These are phyloP conservation scores for Boletus chippewaensis DNA, from an alignment of 1,284 basidiomycete species.

Conservation along the genomic window DNA sequence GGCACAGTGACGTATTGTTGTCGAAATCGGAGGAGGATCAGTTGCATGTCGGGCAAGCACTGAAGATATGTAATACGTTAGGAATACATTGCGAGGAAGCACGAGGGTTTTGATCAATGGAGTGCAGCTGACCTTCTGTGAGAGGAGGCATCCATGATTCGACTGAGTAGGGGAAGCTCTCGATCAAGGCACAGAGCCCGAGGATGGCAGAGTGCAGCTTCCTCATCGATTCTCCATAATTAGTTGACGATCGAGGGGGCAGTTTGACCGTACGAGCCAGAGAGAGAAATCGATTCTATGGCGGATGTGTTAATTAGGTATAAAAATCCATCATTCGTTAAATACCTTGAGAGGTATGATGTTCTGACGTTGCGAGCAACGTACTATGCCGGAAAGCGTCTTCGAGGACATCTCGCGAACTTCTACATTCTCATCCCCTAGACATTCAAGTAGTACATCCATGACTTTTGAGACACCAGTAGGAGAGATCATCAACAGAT, in stretches of 20 bases:
- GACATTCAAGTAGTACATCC: constrained; percentile 76
- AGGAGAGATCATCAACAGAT: constrained; percentile 71
- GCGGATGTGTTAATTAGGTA: constrained; percentile 1
- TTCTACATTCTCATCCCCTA: constrained; percentile 89
- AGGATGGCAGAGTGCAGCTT: constrained; percentile 86
- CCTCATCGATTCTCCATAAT: constrained; percentile 70
- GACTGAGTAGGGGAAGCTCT: constrained; percentile 74
- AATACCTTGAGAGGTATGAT: constrained; percentile 80
- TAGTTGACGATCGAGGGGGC: constrained; percentile 64
- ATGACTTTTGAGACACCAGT: constrained; percentile 63
- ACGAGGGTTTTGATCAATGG: background rate
- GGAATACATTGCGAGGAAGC: background rate
- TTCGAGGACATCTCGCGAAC: constrained; percentile 92
- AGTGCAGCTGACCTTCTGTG: constrained; percentile 52
- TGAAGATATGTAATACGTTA: constrained; percentile 31
- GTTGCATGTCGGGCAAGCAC: constrained; percentile 78
- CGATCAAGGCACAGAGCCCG: constrained; percentile 80
- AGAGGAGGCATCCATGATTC: constrained; percentile 73
- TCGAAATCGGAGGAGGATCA: constrained; percentile 88
- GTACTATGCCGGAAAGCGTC: constrained; percentile 83
- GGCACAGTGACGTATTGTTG: constrained; percentile 83
- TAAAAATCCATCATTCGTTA: background rate
- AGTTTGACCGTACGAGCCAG: constrained; percentile 59
- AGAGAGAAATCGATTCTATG: constrained; percentile 72
- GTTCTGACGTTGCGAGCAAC: constrained; percentile 88